phyloP scores from a whole-genome alignment of 495 filamentous ascomycete genomes.

The Lepidopterella palustris region DNA sequence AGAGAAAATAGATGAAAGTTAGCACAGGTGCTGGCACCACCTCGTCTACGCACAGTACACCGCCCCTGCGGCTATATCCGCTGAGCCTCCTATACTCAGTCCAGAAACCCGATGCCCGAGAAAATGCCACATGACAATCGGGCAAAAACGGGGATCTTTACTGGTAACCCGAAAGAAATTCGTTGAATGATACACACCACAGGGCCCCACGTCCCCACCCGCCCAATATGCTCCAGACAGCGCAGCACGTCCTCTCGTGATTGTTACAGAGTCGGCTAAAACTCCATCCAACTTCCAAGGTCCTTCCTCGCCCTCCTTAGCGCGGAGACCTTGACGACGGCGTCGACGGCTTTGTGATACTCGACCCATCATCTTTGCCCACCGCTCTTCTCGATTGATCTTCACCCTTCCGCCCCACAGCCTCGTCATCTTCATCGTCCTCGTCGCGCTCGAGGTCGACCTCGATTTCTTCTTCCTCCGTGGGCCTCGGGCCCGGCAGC shows the following conservation, averaged over 20 bases:
- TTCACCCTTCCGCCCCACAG: not conserved
- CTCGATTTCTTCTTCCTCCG: conserved; percentile 39
- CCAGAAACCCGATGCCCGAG: not conserved
- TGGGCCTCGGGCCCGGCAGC: conserved; percentile 11
- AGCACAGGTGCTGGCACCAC: no score
- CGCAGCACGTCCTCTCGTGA: not conserved
- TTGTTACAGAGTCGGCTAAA: not conserved
- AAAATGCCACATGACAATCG: not conserved
- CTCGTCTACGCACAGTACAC: no score
- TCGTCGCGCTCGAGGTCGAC: conserved; percentile 25
- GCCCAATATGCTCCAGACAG: not conserved
- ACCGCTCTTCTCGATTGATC: conserved; percentile 11
- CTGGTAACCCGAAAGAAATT: not conserved
- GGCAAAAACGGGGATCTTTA: not conserved
- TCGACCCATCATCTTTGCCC: not conserved
- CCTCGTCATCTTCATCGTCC: conserved; percentile 19
- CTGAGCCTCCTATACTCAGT: not conserved
- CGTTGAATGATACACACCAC: not conserved
- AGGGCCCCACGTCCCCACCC: not conserved
- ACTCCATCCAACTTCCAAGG: no score
- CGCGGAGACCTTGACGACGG: not conserved
- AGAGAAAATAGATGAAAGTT: not conserved
- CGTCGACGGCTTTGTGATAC: not conserved
- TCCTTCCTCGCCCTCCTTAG: not conserved
- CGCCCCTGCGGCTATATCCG: not conserved